A percentile compares a stretch with the other conserved stretches of the same genome.
Evolutionary conservation across 371 early-diverging fungal genomes (phyloP).

Genomic region (Haplosporangium sp.): DNA sequence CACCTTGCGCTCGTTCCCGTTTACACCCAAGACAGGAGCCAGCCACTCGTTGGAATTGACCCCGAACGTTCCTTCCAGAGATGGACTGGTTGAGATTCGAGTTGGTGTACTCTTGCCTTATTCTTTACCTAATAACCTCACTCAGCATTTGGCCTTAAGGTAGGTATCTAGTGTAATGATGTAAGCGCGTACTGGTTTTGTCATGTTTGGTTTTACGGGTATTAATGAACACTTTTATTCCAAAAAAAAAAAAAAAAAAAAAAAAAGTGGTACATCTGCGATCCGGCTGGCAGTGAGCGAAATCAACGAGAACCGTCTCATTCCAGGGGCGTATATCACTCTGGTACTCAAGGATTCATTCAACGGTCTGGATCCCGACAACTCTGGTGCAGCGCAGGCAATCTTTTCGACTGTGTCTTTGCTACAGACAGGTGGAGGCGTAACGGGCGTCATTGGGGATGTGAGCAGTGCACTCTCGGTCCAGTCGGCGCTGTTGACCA

Average conservation of each 20-base stretch:
- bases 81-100: slow-evolving; percentile 59
- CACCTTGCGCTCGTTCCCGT: slow-evolving; percentile 20
- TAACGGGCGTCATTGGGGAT: slow-evolving; percentile 68
- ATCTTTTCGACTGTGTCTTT: slow-evolving; percentile 70
- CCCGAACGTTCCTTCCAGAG: slow-evolving; percentile 20
- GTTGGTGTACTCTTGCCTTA: slow-evolving; percentile 67
- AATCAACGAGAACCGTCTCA: slow-evolving; percentile 62
- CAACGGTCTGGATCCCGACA: slow-evolving; percentile 61
- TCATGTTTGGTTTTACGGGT: background rate
- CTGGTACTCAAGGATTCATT: slow-evolving; percentile 70
- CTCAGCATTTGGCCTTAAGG: slow-evolving; percentile 47
- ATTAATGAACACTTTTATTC: background rate
- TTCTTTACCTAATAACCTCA: slow-evolving; percentile 45
- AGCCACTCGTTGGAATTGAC: slow-evolving; percentile 33
- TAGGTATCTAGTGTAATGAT: slow-evolving; percentile 1
- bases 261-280: slow-evolving; percentile 67
- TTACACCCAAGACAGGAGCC: slow-evolving; percentile 37
- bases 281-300: slow-evolving; percentile 71
- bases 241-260: no score
- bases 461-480: slow-evolving; percentile 70
- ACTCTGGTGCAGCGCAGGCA: slow-evolving; percentile 68
- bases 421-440: slow-evolving; percentile 59
- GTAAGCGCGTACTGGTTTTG: background rate
- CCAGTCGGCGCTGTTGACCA: slow-evolving; percentile 68
- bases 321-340: slow-evolving; percentile 69